These are phyloP conservation scores for Sphagnum contortum DNA, from an alignment of 225 moss, liverwort and hornwort species.

Conservation along the genomic window DNA sequence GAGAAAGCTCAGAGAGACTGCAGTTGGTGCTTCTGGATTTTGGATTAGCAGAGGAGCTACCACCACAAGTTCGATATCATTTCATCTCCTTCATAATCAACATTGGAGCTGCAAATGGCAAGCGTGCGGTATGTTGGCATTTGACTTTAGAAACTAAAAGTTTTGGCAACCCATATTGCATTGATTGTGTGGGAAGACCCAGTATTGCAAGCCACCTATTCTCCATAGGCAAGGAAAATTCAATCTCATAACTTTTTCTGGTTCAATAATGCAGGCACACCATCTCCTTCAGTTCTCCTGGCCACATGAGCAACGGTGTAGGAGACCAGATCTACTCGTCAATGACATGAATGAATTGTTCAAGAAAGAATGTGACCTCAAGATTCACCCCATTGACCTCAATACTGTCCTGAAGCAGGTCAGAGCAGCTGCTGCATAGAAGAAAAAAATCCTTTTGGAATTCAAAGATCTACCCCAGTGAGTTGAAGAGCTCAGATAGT, in stretches of 20 bases:
- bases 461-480: no score
- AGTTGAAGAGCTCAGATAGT: no score
- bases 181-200: no score
- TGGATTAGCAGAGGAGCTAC: conserved; percentile 87
- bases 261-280: conserved; percentile 33
- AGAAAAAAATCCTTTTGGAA: no score
- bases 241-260: background rate
- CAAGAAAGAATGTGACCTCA: conserved; percentile 57
- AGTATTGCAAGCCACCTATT: no score
- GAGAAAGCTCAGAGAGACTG: conserved; percentile 44
- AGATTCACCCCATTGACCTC: conserved; percentile 57
- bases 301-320: conserved; percentile 65
- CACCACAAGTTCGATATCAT: conserved; percentile 76
- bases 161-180: no score
- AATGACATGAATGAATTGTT: conserved; percentile 69
- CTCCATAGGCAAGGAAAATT: background rate
- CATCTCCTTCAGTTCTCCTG: conserved; percentile 79
- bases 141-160: no score
- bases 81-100: conserved; percentile 91
- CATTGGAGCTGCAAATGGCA: conserved; percentile 79
- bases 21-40: conserved; percentile 92
- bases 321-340: conserved; percentile 29
- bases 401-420: conserved; percentile 78
- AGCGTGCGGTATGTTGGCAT: conserved; percentile 53
- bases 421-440: background rate